Base-by-base conservation (phyloP, 306 rosid species). In the Citrullus amarus region DNA sequence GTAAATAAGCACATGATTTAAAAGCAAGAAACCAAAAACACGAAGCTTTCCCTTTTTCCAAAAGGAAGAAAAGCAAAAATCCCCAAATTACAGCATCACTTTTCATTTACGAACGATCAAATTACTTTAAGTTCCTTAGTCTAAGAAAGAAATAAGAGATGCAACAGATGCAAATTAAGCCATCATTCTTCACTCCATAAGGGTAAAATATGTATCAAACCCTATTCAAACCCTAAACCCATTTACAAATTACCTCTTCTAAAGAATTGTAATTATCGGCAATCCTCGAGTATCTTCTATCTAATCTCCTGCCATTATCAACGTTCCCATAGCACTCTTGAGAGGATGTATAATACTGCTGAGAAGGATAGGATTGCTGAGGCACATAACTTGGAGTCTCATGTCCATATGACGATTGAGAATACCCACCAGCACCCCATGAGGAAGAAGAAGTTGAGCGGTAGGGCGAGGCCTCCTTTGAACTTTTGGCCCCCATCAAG, bases 401-500 rank as follows among this genome's bases (percentile, higher is more conserved):
- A 50, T 65, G 68, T 86, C 25, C 89, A 83, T 15, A 84, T 39
- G 87, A 67, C 6, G 81, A 55, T 83, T 46, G 79, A 18, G 83
- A 72, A 71, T 75, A 83, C 7, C 79, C 82, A 63, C 75, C 75
- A 51, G 60, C 79, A 90, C 89, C 81, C 39, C 82, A 67, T 20
- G 80, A 61, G 9, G 82, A 78, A 66, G 80, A 78, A 18, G 82
- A 73, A 67, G 65, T 69, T 55, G 97, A 84, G 53, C 91, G 92
- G 13, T 51, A 44, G 46, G 88, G 81, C 67, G 96, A 86, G 83
- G 75, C 86, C 82, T 84, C 97, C 73, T 82, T 92, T 7, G 98
- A 95, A 88, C 80, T 92, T 67, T 53, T 81, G 14, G 86, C 89
- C 80, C 98, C 98, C 97, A 95, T 95, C 69, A 86, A 88, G 84